phyloP scores from a whole-genome alignment of 257 asterid genomes.

The Coffea eugenioides region DNA sequence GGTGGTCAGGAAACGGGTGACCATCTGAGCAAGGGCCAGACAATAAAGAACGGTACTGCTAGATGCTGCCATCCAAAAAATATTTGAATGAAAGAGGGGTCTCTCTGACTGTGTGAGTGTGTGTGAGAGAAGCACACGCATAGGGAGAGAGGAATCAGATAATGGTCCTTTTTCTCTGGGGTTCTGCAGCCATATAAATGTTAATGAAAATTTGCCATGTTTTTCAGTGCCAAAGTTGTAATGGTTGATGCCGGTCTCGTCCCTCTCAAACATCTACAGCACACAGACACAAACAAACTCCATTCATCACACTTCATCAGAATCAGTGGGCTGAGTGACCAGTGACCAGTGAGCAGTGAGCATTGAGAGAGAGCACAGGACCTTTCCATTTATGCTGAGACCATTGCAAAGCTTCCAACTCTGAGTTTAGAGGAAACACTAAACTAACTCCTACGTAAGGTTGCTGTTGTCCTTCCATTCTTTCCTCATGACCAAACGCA shows the following conservation, averaged over 20 bases:
- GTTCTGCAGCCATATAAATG: slow-evolving; percentile 52
- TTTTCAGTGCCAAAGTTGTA: slow-evolving; percentile 94
- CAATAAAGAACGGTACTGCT: slow-evolving; percentile 38
- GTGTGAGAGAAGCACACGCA: neutral
- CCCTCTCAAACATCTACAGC: slow-evolving; percentile 52
- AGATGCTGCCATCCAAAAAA: slow-evolving; percentile 20
- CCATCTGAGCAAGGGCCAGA: slow-evolving; percentile 27
- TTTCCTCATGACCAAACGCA: neutral
- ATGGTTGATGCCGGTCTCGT: slow-evolving; percentile 58
- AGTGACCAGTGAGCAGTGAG: slow-evolving; percentile 1
- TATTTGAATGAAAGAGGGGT: neutral
- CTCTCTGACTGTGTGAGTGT: neutral
- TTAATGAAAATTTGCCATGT: slow-evolving; percentile 55
- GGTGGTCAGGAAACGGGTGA: slow-evolving; percentile 48
- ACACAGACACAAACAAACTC: slow-evolving; percentile 51
- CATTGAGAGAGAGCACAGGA: neutral
- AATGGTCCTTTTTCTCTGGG: slow-evolving; percentile 45
- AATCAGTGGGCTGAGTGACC: slow-evolving; percentile 40
- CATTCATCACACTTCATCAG: slow-evolving; percentile 44
- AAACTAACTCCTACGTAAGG: slow-evolving; percentile 15
- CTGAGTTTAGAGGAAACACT: slow-evolving; percentile 10
- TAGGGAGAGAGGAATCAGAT: slow-evolving; percentile 31
- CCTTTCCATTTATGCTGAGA: slow-evolving; percentile 43
- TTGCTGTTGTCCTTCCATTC: slow-evolving; percentile 9
- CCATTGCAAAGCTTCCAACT: slow-evolving; percentile 22